phyloP scores from a whole-genome alignment of 805 yeast species.

The Wickerhamomyces chaumierensis region DNA sequence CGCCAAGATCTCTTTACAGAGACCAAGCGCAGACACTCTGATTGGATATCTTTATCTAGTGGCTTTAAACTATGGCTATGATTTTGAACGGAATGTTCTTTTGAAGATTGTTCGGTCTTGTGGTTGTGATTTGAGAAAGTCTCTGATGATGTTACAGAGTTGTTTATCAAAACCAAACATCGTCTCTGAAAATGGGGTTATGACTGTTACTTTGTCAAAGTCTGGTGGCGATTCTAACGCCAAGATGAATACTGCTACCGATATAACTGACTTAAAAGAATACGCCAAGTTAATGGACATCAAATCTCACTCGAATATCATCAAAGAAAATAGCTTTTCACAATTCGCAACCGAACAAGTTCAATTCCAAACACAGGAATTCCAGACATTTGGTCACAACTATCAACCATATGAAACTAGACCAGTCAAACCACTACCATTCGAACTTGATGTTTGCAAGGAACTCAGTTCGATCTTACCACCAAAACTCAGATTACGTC shows the following conservation, averaged over 20 bases:
- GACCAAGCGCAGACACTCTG: slow-evolving; percentile 11
- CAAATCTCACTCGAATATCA: not conserved
- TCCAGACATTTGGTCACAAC: not conserved
- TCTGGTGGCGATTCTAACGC: too few relatives aligned
- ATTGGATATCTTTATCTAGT: slow-evolving; percentile 31
- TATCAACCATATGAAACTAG: too few relatives aligned
- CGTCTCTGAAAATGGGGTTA: too few relatives aligned
- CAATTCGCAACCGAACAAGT: not conserved
- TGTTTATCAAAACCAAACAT: slow-evolving; percentile 17
- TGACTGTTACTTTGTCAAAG: too few relatives aligned
- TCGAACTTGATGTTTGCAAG: too few relatives aligned
- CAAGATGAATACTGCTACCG: too few relatives aligned
- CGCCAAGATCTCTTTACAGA: slow-evolving; percentile 17
- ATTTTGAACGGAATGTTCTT: slow-evolving; percentile 20
- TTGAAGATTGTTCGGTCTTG: slow-evolving; percentile 19
- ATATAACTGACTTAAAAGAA: too few relatives aligned
- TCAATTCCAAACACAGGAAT: not conserved
- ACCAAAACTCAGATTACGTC: not conserved
- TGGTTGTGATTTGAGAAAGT: slow-evolving; percentile 35
- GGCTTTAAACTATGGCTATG: slow-evolving; percentile 24
- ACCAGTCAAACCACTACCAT: too few relatives aligned
- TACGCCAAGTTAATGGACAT: not conserved
- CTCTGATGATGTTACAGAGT: slow-evolving; percentile 34
- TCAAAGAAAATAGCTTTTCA: not conserved
- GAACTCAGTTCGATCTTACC: too few relatives aligned